These are phyloP conservation scores for Podospora anserina DNA, from an alignment of 495 filamentous ascomycete species.

Conservation along the genomic window DNA sequence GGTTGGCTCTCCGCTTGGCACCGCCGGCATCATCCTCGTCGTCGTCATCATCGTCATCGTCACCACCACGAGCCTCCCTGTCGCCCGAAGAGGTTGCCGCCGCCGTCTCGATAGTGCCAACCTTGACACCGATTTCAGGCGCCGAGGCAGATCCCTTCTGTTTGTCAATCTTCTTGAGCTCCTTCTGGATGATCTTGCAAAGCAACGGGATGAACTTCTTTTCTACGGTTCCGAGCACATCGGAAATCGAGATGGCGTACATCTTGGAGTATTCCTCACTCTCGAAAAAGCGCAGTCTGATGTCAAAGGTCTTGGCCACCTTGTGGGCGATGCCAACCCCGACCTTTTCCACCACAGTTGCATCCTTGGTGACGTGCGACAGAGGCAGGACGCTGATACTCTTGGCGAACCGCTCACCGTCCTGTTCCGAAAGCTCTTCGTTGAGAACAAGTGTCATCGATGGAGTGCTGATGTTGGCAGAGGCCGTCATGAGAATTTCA, in stretches of 20 bases:
- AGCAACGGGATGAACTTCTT: conserved; percentile 70
- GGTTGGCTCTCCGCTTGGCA: conserved; percentile 68
- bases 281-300: conserved; percentile 80
- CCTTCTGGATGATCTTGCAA: conserved; percentile 62
- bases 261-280: conserved; percentile 74
- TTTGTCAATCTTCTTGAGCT: conserved; percentile 63
- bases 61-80: conserved; percentile 47
- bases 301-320: conserved; percentile 78
- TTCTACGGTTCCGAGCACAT: conserved; percentile 78
- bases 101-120: conserved; percentile 64
- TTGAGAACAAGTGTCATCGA: conserved; percentile 84
- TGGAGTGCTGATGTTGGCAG: conserved; percentile 79
- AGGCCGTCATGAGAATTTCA: conserved; percentile 99
- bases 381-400: conserved; percentile 85
- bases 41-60: conserved; percentile 67
- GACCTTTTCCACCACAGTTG: conserved; percentile 71
- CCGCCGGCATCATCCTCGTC: conserved; percentile 84
- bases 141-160: conserved; percentile 62
- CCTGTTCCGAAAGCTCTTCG: conserved; percentile 63
- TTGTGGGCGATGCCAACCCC: conserved; percentile 61
- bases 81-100: conserved; percentile 32
- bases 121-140: conserved; percentile 76
- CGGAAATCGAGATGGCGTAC: conserved; percentile 74
- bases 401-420: conserved; percentile 82
- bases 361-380: conserved; percentile 79